Evolutionary conservation across 2,329 filamentous ascomycete species (phyloP).

Genomic region (Cladosporium colombiae): DNA sequence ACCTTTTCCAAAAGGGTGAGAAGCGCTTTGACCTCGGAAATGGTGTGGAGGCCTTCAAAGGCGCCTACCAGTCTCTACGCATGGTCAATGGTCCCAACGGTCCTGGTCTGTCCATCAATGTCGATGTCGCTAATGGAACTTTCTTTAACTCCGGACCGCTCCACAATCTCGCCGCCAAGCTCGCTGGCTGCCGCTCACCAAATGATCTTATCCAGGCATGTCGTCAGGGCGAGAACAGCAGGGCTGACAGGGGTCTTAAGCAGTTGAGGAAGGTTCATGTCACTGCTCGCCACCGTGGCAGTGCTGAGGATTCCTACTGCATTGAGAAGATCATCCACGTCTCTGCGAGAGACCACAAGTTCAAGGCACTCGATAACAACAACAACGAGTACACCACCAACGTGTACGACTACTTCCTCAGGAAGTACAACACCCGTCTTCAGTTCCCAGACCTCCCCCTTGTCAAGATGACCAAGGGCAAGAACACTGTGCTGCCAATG

Average conservation of each 20-base stretch:
- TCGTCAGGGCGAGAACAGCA: conserved; percentile 25
- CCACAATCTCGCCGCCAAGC: conserved; percentile 37
- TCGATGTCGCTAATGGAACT: conserved; percentile 87
- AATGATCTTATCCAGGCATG: conserved; percentile 33
- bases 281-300: conserved; percentile 42
- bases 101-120: conserved; percentile 68
- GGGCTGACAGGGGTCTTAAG: conserved; percentile 39
- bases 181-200: conserved; percentile 29
- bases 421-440: conserved; percentile 52
- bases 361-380: conserved; percentile 43
- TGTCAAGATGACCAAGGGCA: conserved; percentile 57
- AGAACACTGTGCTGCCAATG: conserved; percentile 55
- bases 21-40: conserved; percentile 58
- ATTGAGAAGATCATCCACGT: conserved; percentile 52
- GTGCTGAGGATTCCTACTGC: conserved; percentile 46
- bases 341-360: conserved; percentile 46
- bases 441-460: conserved; percentile 54
- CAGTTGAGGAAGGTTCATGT: conserved; percentile 47
- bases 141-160: conserved; percentile 67
- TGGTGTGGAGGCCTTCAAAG: conserved; percentile 78
- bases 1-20: conserved; percentile 69
- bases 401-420: conserved; percentile 60
- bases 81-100: conserved; percentile 61
- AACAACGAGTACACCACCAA: conserved; percentile 44
- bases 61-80: conserved; percentile 83